phyloP scores from a whole-genome alignment of 2,329 filamentous ascomycete genomes.

The Botrytis galanthina region DNA sequence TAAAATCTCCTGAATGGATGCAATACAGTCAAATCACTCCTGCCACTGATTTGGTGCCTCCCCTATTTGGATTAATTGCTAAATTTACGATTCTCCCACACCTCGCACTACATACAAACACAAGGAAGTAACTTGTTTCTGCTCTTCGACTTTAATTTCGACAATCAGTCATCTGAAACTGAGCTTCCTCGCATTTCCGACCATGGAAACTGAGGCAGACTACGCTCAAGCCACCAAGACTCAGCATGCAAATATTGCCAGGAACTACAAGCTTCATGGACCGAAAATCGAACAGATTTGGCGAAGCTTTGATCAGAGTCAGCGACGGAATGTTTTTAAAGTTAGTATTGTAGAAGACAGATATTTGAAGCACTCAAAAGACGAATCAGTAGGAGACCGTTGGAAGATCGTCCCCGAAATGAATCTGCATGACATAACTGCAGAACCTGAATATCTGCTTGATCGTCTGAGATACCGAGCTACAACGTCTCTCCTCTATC shows the following conservation, averaged over 20 bases:
- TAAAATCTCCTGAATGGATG: background rate
- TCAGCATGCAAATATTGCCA: constrained; percentile 42
- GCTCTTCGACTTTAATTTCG: background rate
- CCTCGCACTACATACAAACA: background rate
- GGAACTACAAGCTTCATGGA: constrained; percentile 42
- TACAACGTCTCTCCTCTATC: constrained; percentile 38
- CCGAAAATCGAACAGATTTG: constrained; percentile 42
- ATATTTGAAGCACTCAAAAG: constrained; percentile 41
- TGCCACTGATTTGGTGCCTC: background rate
- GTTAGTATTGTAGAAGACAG: constrained; percentile 38
- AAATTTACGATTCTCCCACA: background rate
- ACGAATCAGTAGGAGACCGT: constrained; percentile 41
- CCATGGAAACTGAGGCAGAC: background rate
- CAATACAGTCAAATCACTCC: background rate
- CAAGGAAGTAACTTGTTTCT: background rate
- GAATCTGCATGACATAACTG: constrained; percentile 45
- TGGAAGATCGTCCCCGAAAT: constrained; percentile 45
- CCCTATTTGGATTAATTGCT: background rate
- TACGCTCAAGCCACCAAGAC: constrained; percentile 28
- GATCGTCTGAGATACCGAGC: constrained; percentile 43
- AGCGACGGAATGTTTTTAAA: constrained; percentile 41
- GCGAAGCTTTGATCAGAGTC: constrained; percentile 40
- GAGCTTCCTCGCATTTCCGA: background rate
- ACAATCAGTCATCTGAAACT: background rate
- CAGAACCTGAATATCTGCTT: constrained; percentile 41